Evolutionary conservation across 306 rosid species (phyloP).

Genomic region (Neltuma alba): DNA sequence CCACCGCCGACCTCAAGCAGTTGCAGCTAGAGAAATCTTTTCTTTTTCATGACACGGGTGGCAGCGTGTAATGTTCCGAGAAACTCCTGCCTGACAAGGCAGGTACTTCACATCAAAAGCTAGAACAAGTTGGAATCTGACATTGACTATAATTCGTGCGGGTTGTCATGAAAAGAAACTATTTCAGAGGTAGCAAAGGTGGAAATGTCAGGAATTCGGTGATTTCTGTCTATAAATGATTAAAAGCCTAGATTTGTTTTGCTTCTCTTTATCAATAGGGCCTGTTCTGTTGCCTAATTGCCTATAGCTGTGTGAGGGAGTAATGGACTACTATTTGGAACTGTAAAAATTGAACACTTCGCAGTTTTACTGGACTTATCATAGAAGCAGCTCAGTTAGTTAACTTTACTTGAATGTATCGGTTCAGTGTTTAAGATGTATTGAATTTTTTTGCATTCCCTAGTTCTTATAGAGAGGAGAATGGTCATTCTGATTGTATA

Average conservation of each 20-base stretch:
- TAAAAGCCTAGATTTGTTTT: background rate
- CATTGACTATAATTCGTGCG: background rate
- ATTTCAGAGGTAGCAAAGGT: background rate
- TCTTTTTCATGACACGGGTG: background rate
- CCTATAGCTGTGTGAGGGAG: background rate
- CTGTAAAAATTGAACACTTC: background rate
- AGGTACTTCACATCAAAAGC: background rate
- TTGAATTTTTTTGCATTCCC: background rate
- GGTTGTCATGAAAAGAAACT: background rate
- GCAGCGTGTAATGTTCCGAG: background rate
- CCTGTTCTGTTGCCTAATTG: background rate
- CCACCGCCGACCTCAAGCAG: background rate
- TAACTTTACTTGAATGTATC: background rate
- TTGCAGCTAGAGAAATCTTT: background rate
- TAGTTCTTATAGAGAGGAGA: background rate
- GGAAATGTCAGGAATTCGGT: background rate
- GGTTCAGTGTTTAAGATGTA: background rate
- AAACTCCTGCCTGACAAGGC: background rate
- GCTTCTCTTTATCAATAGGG: background rate
- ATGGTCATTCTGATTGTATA: background rate
- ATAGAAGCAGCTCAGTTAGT: background rate
- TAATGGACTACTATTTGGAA: background rate
- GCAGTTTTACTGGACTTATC: background rate
- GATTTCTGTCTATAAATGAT: background rate
- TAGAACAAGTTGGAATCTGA: background rate